Conservation (phyloP, 2,329 filamentous ascomycete species). For the Fusarium subtropicale region DNA sequence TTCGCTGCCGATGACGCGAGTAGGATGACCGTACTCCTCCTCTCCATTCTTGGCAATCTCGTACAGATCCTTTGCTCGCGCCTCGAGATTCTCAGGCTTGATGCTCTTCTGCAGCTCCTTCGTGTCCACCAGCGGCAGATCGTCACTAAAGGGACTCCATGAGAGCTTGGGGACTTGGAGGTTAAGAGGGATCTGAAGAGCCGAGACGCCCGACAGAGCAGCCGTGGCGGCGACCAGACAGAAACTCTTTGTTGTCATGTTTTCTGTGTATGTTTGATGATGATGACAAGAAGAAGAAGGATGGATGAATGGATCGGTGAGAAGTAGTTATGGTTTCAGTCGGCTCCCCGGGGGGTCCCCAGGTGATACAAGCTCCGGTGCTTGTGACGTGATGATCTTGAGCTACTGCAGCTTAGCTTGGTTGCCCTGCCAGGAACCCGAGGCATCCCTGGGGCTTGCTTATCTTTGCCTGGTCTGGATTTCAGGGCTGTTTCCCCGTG, state of each 20-base stretch:
- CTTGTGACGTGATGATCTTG: constrained; percentile 38
- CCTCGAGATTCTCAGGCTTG: constrained; percentile 64
- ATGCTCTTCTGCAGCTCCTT: constrained; percentile 69
- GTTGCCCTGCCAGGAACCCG: constrained; percentile 40
- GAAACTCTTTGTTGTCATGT: constrained; percentile 44
- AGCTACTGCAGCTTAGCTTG: constrained; percentile 30
- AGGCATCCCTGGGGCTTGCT: constrained; percentile 36
- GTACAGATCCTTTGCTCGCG: constrained; percentile 71
- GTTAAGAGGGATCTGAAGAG: constrained; percentile 43
- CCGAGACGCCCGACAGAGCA: constrained; percentile 46
- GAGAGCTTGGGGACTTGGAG: constrained; percentile 35
- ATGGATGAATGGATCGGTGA: not conserved
- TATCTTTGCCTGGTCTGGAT: constrained; percentile 23
- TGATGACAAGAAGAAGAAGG: not conserved
- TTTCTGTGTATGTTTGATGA: not conserved
- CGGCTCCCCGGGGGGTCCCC: not conserved
- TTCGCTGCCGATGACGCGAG: constrained; percentile 75
- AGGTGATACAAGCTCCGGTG: constrained; percentile 37
- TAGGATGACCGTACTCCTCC: constrained; percentile 74
- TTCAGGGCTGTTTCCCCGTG: constrained; percentile 1
- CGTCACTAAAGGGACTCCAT: constrained; percentile 33
- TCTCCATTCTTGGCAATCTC: constrained; percentile 69
- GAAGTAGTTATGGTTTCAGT: constrained; percentile 9
- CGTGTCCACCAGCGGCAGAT: constrained; percentile 62
- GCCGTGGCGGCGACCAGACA: constrained; percentile 46